Evolutionary conservation across 768 basidiomycete genomes (phyloP).

Genomic region (Chiua virens): DNA sequence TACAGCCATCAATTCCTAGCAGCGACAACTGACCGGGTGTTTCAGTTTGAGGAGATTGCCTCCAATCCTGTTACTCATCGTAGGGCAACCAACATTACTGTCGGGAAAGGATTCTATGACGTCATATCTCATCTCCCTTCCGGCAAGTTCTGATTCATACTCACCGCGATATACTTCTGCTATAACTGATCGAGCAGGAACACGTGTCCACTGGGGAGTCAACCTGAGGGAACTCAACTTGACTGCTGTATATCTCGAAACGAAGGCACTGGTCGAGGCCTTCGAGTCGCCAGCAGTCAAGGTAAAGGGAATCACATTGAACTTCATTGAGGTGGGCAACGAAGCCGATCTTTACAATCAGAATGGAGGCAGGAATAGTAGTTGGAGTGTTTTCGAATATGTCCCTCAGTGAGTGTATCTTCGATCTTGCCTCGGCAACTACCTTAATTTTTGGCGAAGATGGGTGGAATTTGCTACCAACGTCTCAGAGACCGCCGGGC

Average conservation of each 20-base stretch:
- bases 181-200: constrained; percentile 38
- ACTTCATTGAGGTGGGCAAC: constrained; percentile 63
- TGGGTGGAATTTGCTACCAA: constrained; percentile 55
- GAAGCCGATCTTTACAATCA: constrained; percentile 56
- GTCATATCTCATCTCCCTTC: constrained; percentile 51
- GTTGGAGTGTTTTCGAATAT: constrained; percentile 46
- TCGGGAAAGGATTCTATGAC: constrained; percentile 57
- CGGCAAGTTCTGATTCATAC: constrained; percentile 30
- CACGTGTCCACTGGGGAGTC: constrained; percentile 65
- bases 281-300: constrained; percentile 44
- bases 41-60: constrained; percentile 47
- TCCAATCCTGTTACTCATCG: constrained; percentile 52
- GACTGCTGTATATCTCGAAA: constrained; percentile 48
- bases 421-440: background rate
- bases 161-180: background rate
- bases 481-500: constrained; percentile 40
- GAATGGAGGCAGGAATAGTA: constrained; percentile 42
- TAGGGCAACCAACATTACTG: constrained; percentile 57
- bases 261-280: constrained; percentile 46
- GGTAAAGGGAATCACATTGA: constrained; percentile 45
- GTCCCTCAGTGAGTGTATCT: constrained; percentile 45
- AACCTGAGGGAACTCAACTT: constrained; percentile 59
- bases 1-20: background rate
- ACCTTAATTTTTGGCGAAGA: constrained; percentile 30
- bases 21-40: background rate